phyloP scores from a whole-genome alignment of 2,329 filamentous ascomycete species.

The Escovopsis sp. region DNA sequence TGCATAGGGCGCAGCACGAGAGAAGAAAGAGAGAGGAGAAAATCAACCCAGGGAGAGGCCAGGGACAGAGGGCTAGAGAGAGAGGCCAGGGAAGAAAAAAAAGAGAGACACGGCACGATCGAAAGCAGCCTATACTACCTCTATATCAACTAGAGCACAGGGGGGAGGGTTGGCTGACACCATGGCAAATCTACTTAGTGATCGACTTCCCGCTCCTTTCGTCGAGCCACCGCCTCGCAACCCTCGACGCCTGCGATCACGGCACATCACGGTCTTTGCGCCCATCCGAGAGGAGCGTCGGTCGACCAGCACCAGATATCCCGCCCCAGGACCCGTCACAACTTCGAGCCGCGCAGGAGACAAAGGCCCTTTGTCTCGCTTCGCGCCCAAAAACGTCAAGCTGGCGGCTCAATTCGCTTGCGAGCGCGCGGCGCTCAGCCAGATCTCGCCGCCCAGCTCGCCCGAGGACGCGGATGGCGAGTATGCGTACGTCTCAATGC shows the following conservation, averaged over 20 bases:
- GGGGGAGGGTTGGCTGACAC: neutral
- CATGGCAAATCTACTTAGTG: neutral
- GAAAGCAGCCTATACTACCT: too few species aligned
- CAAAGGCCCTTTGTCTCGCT: slow-evolving; percentile 10
- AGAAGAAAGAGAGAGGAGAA: too few species aligned
- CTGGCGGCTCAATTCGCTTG: slow-evolving; percentile 14
- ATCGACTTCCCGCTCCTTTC: slow-evolving; percentile 9
- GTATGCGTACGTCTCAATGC: slow-evolving; percentile 27
- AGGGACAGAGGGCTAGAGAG: too few species aligned
- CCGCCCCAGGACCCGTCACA: slow-evolving; percentile 3
- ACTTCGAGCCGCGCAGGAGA: slow-evolving; percentile 14
- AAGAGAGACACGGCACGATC: too few species aligned
- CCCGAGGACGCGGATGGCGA: slow-evolving; percentile 27
- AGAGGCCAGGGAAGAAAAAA: too few species aligned
- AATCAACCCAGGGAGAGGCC: too few species aligned
- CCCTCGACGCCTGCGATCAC: slow-evolving; percentile 16
- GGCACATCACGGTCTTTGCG: neutral
- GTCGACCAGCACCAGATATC: slow-evolving; percentile 15
- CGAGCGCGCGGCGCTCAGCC: slow-evolving; percentile 26
- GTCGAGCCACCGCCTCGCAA: slow-evolving; percentile 23
- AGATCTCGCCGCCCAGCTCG: slow-evolving; percentile 43
- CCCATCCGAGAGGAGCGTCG: too few species aligned
- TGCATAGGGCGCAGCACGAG: too few species aligned
- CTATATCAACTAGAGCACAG: too few species aligned
- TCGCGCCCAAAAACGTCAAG: slow-evolving; percentile 23